Evolutionary conservation across 257 asterid genomes (phyloP), one percentile per base, ranked within the genome.

Genomic region (Schizonepeta tenuifolia): DNA sequence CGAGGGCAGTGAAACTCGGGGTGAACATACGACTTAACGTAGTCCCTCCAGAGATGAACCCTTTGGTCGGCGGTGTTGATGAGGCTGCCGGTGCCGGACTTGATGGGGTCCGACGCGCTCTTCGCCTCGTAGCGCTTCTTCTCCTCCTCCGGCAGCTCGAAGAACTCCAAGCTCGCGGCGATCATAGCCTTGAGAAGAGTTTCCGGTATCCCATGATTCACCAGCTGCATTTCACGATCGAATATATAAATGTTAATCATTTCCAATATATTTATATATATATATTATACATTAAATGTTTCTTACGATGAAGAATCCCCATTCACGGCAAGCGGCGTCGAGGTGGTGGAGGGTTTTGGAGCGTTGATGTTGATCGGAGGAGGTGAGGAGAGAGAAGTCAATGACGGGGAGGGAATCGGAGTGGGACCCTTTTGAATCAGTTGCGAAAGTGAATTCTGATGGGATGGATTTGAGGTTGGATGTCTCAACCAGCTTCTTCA

Each of bases 271-370:
- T 2, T 0, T 24, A 24, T 2, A 24, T 24, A 24, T 24, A 24
- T 24, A 24, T 24, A 24, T 24, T 1, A 24, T 24, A 1, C 26
- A 24, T 24, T n/a, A n/a, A n/a, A n/a, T n/a, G n/a, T 24, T 24
- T 1, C 55, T 49, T 49, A 49, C 55, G 55, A 49, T 49, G 55
- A 49, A 15, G 79, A 85, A 85, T 12, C 89, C 89, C 89, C 89
- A 85, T 1, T 85, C 81, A 35, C 77, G 72, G 21, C 89, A 82
- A 2, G 86, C 87, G 21, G 15, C 46, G 43, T 71, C 75, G 22
- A 82, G 81, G 9, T 80, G 74, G 24, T 11, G 59, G 54, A 85
- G 76, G 3, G 9, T 65, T 66, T 65, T 31, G 66, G 67, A 59
- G 35, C 82, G 83, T 59, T 78, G 74, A 10, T 74, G 65, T 7